These are phyloP conservation scores for Candida sp. DNA, from an alignment of 1,139 yeast species.

Conservation along the genomic window DNA sequence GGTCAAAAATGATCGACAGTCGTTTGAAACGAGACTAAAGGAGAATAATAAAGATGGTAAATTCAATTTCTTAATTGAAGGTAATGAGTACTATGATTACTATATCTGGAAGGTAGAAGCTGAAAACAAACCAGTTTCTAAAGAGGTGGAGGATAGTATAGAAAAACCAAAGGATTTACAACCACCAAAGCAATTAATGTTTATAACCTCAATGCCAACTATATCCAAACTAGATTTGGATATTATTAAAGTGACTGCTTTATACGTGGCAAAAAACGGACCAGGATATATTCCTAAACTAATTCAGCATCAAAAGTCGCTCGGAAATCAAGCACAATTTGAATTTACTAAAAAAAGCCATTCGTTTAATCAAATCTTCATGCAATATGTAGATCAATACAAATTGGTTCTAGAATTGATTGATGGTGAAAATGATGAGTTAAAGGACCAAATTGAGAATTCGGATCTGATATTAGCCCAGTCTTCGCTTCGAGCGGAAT, in stretches of 20 bases:
- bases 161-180: not conserved
- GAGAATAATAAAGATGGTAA: slow-evolving; percentile 47
- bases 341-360: slow-evolving; percentile 64
- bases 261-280: slow-evolving; percentile 60
- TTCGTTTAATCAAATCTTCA: slow-evolving; percentile 56
- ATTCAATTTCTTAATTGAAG: slow-evolving; percentile 58
- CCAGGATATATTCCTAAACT: slow-evolving; percentile 36
- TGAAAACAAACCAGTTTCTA: slow-evolving; percentile 1
- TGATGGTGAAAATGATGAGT: slow-evolving; percentile 6
- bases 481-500: slow-evolving; percentile 59
- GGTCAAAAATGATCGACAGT: slow-evolving; percentile 55
- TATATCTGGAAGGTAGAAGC: slow-evolving; percentile 39
- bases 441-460: not conserved
- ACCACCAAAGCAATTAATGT: slow-evolving; percentile 27
- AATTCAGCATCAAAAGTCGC: slow-evolving; percentile 31
- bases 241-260: slow-evolving; percentile 70
- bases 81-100: slow-evolving; percentile 55
- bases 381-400: slow-evolving; percentile 56
- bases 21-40: slow-evolving; percentile 60
- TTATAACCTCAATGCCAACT: slow-evolving; percentile 48
- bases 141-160: not conserved
- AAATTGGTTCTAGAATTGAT: slow-evolving; percentile 25
- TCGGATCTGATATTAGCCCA: slow-evolving; percentile 36
- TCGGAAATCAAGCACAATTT: slow-evolving; percentile 52
- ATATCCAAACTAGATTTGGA: slow-evolving; percentile 66